Conservation (phyloP, 495 filamentous ascomycete species). For the Aspergillus steynii region DNA sequence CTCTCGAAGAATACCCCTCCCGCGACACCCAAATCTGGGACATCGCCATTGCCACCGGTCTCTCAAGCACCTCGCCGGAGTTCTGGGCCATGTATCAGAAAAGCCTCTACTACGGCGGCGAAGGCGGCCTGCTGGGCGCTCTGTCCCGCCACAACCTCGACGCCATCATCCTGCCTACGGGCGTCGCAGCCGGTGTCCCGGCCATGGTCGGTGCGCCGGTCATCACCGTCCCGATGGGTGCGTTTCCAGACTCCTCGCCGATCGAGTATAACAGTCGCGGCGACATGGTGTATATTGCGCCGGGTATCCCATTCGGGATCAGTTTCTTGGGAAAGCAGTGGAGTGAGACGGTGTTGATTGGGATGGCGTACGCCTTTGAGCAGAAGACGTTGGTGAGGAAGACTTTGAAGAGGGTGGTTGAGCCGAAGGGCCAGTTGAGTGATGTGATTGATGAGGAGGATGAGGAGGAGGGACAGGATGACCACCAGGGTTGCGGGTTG, state of each 20-base stretch:
- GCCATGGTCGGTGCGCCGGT: constrained; percentile 51
- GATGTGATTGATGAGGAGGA: constrained; percentile 18
- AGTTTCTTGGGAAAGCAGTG: constrained; percentile 58
- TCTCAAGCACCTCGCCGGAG: constrained; percentile 38
- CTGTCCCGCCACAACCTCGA: constrained; percentile 46
- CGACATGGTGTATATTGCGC: constrained; percentile 42
- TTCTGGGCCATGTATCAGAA: constrained; percentile 47
- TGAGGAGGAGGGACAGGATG: neutral
- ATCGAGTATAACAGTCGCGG: constrained; percentile 39
- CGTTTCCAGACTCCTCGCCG: constrained; percentile 45
- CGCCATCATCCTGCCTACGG: constrained; percentile 53
- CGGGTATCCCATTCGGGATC: constrained; percentile 58
- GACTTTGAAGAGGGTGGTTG: constrained; percentile 47
- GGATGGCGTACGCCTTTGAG: constrained; percentile 69
- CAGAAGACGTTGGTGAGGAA: constrained; percentile 57
- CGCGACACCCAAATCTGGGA: constrained; percentile 53
- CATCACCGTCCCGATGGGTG: constrained; percentile 55
- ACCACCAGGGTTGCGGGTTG: neutral
- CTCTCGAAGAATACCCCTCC: constrained; percentile 48
- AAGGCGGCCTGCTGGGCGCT: constrained; percentile 51
- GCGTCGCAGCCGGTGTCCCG: constrained; percentile 40
- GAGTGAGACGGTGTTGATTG: constrained; percentile 60
- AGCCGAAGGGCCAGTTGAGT: constrained; percentile 47
- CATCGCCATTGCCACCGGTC: constrained; percentile 34
- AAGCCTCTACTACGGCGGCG: constrained; percentile 45